Evolutionary conservation across 352 stramenopile species (phyloP).

Genomic region (Phytophthora palmivora): DNA sequence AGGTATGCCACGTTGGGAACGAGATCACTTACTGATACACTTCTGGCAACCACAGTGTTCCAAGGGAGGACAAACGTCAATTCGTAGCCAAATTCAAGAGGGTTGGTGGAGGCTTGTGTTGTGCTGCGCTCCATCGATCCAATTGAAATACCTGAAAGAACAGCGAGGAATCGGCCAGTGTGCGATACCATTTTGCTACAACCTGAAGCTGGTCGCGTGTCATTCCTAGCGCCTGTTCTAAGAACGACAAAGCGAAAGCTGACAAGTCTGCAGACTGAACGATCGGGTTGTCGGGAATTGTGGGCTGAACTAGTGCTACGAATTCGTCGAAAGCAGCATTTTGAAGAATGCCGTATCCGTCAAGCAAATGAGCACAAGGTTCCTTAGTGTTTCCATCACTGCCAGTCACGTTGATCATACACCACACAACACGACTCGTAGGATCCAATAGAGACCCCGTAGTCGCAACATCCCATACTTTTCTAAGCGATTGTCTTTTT

Average conservation of each 20-base stretch:
- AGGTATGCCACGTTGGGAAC: conserved; percentile 42
- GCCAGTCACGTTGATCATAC: conserved; percentile 33
- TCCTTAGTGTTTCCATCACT: conserved; percentile 5
- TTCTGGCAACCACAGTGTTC: conserved; percentile 28
- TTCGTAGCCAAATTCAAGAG: conserved; percentile 53
- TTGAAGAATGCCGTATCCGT: conserved; percentile 48
- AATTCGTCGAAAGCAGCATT: conserved; percentile 35
- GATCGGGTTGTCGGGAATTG: conserved; percentile 23
- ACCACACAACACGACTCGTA: conserved; percentile 54
- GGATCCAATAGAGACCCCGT: conserved; percentile 60
- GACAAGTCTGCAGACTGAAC: conserved; percentile 44
- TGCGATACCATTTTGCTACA: conserved; percentile 54
- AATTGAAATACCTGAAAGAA: conserved; percentile 63
- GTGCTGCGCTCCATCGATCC: conserved; percentile 37
- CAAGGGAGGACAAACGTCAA: conserved; percentile 50
- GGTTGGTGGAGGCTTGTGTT: conserved; percentile 32
- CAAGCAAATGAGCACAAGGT: conserved; percentile 44
- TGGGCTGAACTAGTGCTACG: conserved; percentile 39
- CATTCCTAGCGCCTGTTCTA: conserved; percentile 44
- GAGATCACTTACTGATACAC: conserved; percentile 35
- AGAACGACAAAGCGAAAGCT: conserved; percentile 44
- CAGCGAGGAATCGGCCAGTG: conserved; percentile 38
- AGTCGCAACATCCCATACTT: conserved; percentile 51
- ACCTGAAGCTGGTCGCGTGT: conserved; percentile 31
- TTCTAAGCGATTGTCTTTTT: conserved; percentile 29